Evolutionary conservation across 1,284 basidiomycete genomes (phyloP).

Genomic region (Cryptococcus sp.): DNA sequence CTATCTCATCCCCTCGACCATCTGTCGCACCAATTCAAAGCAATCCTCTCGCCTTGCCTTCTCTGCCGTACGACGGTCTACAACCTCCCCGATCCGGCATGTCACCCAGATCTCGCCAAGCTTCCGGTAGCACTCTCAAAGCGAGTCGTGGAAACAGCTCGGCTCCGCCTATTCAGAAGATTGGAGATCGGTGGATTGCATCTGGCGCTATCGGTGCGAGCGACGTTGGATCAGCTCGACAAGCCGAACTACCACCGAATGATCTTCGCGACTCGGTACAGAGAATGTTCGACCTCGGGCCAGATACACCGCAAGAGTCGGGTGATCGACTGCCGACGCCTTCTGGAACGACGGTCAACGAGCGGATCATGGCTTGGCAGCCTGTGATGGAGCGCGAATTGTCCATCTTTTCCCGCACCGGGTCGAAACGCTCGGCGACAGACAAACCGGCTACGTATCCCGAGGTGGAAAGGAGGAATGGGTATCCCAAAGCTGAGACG

Average conservation of each 20-base stretch:
- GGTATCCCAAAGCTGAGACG: conserved; percentile 16
- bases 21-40: neutral
- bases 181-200: conserved; percentile 42
- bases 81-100: neutral
- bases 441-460: conserved; percentile 1
- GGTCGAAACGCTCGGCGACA: neutral
- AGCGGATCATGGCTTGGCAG: conserved; percentile 31
- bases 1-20: conserved; percentile 6
- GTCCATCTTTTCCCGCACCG: conserved; percentile 20
- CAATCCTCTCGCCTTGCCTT: neutral
- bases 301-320: conserved; percentile 7
- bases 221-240: conserved; percentile 3
- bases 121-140: conserved; percentile 1
- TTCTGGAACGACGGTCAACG: conserved; percentile 6
- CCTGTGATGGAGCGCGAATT: conserved; percentile 17
- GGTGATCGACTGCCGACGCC: conserved; percentile 1
- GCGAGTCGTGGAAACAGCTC: conserved; percentile 9
- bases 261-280: conserved; percentile 27
- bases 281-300: conserved; percentile 30
- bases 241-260: neutral
- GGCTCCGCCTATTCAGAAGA: conserved; percentile 31
- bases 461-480: conserved; percentile 9
- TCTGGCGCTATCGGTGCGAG: conserved; percentile 17
- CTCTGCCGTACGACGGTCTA: neutral
- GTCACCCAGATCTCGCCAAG: neutral